Evolutionary conservation across 257 asterid species (phyloP), one percentile per base, ranked within the genome.

Genomic region (Linderniella brevidens): DNA sequence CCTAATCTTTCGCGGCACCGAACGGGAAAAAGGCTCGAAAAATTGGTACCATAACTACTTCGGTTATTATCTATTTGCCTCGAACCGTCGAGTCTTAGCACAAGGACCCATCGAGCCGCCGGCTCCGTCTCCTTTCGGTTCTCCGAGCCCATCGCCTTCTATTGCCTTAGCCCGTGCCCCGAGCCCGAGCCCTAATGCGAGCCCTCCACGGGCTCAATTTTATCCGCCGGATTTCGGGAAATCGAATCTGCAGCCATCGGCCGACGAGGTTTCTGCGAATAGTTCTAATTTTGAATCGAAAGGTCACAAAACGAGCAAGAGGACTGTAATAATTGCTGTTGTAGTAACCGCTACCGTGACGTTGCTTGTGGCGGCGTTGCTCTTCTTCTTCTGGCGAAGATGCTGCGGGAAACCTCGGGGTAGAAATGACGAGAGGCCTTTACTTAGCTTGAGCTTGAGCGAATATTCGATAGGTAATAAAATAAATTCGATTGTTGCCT

Each of bases 131-230:
- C 77, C 82, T 65, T 62, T 74, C 37, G 4, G 12, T 53, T 41
- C 59, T 47, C 47, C 5, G 47, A 25, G 57, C 58, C 76, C 79
- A 25, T 25, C 32, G 32, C 32, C 32, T 25, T 25, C 32, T 25
- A 25, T 25, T 25, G 3, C 32, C 3, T 6, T 6, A 25, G 32
- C 6, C 6, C 32, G 3, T n/a, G 13, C 60, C 18, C 57, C 17
- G 12, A 45, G 20, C 18, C 57, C 17, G 12, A 45, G 20, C 48
- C 75, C 69, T 25, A 25, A 25, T 37, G 56, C 68, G 18, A 37
- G 58, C 52, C 79, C 93, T 55, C 84, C 81, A n/a, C 6, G 20
- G 32, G 50, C 40, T 20, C 72, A 76, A 9, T 74, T 76, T n/a
- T n/a, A n/a, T 58, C 75, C 75, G 20, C 60, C 16, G 18, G 63